phyloP scores from a whole-genome alignment of 768 basidiomycete species.

The Polyporus arcularius region DNA sequence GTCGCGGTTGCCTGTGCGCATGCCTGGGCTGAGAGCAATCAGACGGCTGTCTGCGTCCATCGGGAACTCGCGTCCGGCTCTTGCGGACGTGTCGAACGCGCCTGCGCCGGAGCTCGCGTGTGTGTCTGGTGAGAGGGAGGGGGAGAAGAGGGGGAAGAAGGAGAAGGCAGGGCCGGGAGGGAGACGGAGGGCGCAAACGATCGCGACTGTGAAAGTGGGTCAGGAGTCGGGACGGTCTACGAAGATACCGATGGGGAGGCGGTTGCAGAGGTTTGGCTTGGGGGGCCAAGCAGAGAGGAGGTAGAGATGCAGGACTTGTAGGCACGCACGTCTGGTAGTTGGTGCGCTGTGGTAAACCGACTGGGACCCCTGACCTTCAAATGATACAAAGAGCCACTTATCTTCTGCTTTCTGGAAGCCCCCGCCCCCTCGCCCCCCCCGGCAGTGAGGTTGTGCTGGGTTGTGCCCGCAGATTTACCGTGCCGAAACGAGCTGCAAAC shows the following conservation, averaged over 20 bases:
- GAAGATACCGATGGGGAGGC: slow-evolving; percentile 20
- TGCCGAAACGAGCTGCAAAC: too few relatives aligned
- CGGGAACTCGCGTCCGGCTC: slow-evolving; percentile 23
- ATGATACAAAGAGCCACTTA: too few relatives aligned
- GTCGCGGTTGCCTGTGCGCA: slow-evolving; percentile 27
- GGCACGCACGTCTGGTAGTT: neutral
- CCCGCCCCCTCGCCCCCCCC: too few relatives aligned
- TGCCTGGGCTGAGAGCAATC: slow-evolving; percentile 17
- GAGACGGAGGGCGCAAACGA: neutral
- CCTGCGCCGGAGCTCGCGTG: slow-evolving; percentile 5
- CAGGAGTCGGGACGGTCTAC: slow-evolving; percentile 7
- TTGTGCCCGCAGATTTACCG: too few relatives aligned
- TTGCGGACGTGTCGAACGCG: slow-evolving; percentile 27
- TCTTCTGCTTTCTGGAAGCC: too few relatives aligned
- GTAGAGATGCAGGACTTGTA: neutral
- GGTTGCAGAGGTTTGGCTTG: slow-evolving; percentile 9
- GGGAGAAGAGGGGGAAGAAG: neutral
- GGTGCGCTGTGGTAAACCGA: too few relatives aligned
- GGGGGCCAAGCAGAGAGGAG: neutral
- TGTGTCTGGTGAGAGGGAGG: neutral
- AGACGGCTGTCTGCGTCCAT: slow-evolving; percentile 25
- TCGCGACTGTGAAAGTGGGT: neutral
- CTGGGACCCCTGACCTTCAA: too few relatives aligned
- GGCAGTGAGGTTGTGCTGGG: too few relatives aligned
- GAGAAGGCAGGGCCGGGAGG: neutral